Evolutionary conservation across 805 yeast genomes (phyloP).

Genomic region (Lipomyces japonicus): DNA sequence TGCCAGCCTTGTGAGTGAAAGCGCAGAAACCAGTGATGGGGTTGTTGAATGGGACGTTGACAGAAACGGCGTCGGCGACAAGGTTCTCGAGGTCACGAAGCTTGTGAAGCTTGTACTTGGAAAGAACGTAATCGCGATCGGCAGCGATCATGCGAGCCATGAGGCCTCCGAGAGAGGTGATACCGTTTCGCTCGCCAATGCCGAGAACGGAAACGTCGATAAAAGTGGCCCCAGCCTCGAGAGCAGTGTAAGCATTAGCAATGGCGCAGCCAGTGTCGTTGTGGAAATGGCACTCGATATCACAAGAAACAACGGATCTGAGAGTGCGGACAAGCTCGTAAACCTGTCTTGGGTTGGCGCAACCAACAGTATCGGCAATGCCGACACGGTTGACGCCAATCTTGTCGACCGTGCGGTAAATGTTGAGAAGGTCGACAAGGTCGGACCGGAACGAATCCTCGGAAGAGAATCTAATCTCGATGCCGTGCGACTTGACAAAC

Average conservation of each 20-base stretch:
- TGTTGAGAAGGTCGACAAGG: conserved; percentile 89
- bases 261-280: conserved; percentile 99
- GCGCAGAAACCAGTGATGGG: conserved; percentile 99
- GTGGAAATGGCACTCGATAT: conserved; percentile 98
- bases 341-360: conserved; percentile 99
- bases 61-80: conserved; percentile 96
- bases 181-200: conserved; percentile 98
- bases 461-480: conserved; percentile 93
- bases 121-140: conserved; percentile 89
- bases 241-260: conserved; percentile 96
- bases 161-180: conserved; percentile 93
- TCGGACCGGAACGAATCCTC: conserved; percentile 98
- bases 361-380: conserved; percentile 98
- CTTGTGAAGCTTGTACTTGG: conserved; percentile 93
- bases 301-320: conserved; percentile 90
- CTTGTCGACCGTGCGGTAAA: conserved; percentile 93
- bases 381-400: conserved; percentile 98
- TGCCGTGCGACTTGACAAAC: conserved; percentile 93
- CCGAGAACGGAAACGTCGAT: conserved; percentile 95
- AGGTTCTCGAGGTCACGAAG: conserved; percentile 91
- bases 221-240: conserved; percentile 94
- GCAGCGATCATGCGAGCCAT: conserved; percentile 99
- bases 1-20: conserved; percentile 98
- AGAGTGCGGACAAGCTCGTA: conserved; percentile 93
- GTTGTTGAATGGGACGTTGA: conserved; percentile 95